A percentile compares a stretch with the other conserved stretches of the same genome.
Evolutionary conservation across 2,329 filamentous ascomycete genomes (phyloP).

Genomic region (Mollisiaceae sp.): DNA sequence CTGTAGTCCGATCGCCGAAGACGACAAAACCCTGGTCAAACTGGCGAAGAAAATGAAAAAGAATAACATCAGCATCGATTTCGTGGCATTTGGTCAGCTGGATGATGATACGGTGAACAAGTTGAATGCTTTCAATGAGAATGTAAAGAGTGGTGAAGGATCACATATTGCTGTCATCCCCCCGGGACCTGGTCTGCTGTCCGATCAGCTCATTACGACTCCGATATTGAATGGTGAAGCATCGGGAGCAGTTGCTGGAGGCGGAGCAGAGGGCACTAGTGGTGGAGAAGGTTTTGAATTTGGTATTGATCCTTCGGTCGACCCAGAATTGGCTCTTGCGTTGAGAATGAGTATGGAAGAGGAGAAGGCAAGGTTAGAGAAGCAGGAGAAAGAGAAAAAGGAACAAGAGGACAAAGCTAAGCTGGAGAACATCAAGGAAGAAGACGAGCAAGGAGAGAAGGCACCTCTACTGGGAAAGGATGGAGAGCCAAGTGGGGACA

Average conservation of each 20-base stretch:
- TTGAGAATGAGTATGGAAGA: slow-evolving; percentile 98
- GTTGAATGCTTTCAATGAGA: slow-evolving; percentile 90
- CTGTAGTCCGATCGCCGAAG: slow-evolving; percentile 89
- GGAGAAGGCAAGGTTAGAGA: slow-evolving; percentile 92
- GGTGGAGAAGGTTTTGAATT: slow-evolving; percentile 76
- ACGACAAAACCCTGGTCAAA: slow-evolving; percentile 85
- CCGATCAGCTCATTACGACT: slow-evolving; percentile 86
- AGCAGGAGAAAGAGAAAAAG: slow-evolving; percentile 78
- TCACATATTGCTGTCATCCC: slow-evolving; percentile 91
- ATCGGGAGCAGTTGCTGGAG: slow-evolving; percentile 59
- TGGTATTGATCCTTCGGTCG: slow-evolving; percentile 87
- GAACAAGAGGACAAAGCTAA: slow-evolving; percentile 71
- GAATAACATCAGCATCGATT: slow-evolving; percentile 90
- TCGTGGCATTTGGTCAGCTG: slow-evolving; percentile 92
- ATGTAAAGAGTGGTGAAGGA: slow-evolving; percentile 88
- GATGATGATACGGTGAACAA: slow-evolving; percentile 92
- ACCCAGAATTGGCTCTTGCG: slow-evolving; percentile 92
- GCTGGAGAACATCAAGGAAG: slow-evolving; percentile 82
- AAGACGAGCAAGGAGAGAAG: slow-evolving; percentile 66
- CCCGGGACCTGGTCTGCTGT: slow-evolving; percentile 88
- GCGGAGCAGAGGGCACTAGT: slow-evolving; percentile 55
- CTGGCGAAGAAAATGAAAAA: slow-evolving; percentile 99
- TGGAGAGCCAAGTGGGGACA: slow-evolving; percentile 66
- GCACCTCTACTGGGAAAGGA: slow-evolving; percentile 64
- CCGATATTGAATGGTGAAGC: slow-evolving; percentile 89